Conservation (phyloP, 306 rosid genomes). For the Glycyrrhiza uralensis region DNA sequence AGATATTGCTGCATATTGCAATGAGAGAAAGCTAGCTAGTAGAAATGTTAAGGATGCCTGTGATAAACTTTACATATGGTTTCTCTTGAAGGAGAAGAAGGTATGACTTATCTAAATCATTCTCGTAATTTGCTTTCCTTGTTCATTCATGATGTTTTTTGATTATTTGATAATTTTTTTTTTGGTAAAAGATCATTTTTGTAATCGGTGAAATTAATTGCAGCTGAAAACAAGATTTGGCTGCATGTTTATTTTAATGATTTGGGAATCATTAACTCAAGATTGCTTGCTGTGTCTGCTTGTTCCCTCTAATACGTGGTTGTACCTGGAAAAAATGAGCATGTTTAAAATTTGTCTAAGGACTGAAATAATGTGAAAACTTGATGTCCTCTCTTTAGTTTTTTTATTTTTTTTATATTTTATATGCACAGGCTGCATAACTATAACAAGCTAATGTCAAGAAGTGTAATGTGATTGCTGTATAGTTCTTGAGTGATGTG, state of each 20-base stretch:
- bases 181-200: background rate
- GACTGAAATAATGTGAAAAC: background rate
- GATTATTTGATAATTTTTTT: background rate
- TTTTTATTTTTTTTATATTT: background rate
- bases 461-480: background rate
- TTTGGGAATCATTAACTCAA: background rate
- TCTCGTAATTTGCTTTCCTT: background rate
- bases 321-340: background rate
- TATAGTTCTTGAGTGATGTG: background rate
- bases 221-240: background rate
- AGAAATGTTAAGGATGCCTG: slow-evolving; percentile 74
- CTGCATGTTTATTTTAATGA: background rate
- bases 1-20: slow-evolving; percentile 64
- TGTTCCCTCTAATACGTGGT: background rate
- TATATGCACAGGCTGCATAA: background rate
- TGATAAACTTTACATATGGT: slow-evolving; percentile 78
- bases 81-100: slow-evolving; percentile 62
- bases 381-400: background rate
- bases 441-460: background rate
- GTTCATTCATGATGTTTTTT: background rate
- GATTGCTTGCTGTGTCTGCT: background rate
- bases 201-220: background rate
- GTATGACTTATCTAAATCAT: slow-evolving; percentile 33
- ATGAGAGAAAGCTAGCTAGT: slow-evolving; percentile 72
- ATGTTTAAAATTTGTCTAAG: background rate